A percentile compares a stretch with the other conserved stretches of the same genome.
Conservation (phyloP, 768 basidiomycete species). For the Leccinum truebloodii region DNA sequence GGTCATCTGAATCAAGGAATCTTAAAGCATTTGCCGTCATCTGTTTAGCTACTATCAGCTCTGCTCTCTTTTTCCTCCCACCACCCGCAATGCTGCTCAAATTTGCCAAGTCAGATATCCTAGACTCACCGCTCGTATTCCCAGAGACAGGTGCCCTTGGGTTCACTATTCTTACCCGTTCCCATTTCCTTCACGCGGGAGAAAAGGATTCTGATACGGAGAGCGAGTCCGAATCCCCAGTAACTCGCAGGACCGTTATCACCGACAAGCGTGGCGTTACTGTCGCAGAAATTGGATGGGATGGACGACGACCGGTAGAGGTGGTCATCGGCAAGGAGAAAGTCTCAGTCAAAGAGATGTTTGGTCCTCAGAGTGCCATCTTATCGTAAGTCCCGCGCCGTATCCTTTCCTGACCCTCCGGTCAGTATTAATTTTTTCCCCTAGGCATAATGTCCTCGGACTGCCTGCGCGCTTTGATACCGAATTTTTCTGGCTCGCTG, state of each 20-base stretch:
- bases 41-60: background rate
- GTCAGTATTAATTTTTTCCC: background rate
- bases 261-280: slow-evolving; percentile 41
- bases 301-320: slow-evolving; percentile 49
- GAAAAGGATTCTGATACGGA: slow-evolving; percentile 33
- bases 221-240: slow-evolving; percentile 24
- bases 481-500: slow-evolving; percentile 60
- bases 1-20: background rate
- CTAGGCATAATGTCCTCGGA: slow-evolving; percentile 57
- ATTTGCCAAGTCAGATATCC: slow-evolving; percentile 58
- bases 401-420: background rate
- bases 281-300: slow-evolving; percentile 54
- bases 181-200: slow-evolving; percentile 30
- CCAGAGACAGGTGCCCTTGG: slow-evolving; percentile 50
- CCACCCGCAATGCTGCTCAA: slow-evolving; percentile 50
- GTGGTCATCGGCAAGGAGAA: slow-evolving; percentile 53
- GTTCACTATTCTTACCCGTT: slow-evolving; percentile 50
- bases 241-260: slow-evolving; percentile 45
- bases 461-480: slow-evolving; percentile 65
- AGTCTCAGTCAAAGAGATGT: slow-evolving; percentile 53
- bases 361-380: slow-evolving; percentile 54
- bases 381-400: slow-evolving; percentile 46
- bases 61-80: background rate
- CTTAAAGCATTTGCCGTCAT: background rate
- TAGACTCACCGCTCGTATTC: slow-evolving; percentile 55